Evolutionary conservation across 1,284 basidiomycete genomes (phyloP), one percentile per base, ranked within the genome.

Genomic region (Apiotrichum sp.): DNA sequence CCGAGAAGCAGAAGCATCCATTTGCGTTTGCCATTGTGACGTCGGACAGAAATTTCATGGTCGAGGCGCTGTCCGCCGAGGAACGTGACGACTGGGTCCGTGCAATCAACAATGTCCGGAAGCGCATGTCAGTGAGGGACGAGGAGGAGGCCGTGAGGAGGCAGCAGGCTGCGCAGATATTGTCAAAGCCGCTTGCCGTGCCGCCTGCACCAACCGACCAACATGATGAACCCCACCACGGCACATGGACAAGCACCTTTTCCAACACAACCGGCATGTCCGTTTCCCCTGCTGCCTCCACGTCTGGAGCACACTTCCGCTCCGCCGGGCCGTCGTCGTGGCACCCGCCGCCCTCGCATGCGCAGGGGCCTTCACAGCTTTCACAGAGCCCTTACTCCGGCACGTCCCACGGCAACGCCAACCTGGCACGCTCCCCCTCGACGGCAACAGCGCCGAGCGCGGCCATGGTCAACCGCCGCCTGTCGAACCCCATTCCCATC

Each of bases 21-120:
- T 84, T 93, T 77, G 85, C 89, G 0, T 93, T 98, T 65, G 93
- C 92, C 13, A 86, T 99, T 57, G 91, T 98, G 54, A 93, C 91
- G 0, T 85, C 90, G 10, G 82, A 84, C 16, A 83, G 95, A 31
- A 98, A 93, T n/a, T 97, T 88, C 74, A 96, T 98, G 74, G 83
- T 95, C 38, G 87, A 90, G 67, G 91, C 93, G 0, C 82, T 84
- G 36, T 82, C 83, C 4, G 76, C 80, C 5, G 76, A 78, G 29
- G 91, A 95, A 54, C 86, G 89, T 49, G 82, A 87, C 46, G 83
- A 81, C 55, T 98, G 96, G 96, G 87, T 96, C 41, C 76, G 78
- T 16, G 86, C 85, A 3, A 85, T 98, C 71, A 90, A 90, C 68
- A 83, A 84, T 4, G 85, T 88, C 13, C 82, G 86, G 57, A 83